Evolutionary conservation across 495 filamentous ascomycete species (phyloP).

Genomic region (Daldinia concentrica): DNA sequence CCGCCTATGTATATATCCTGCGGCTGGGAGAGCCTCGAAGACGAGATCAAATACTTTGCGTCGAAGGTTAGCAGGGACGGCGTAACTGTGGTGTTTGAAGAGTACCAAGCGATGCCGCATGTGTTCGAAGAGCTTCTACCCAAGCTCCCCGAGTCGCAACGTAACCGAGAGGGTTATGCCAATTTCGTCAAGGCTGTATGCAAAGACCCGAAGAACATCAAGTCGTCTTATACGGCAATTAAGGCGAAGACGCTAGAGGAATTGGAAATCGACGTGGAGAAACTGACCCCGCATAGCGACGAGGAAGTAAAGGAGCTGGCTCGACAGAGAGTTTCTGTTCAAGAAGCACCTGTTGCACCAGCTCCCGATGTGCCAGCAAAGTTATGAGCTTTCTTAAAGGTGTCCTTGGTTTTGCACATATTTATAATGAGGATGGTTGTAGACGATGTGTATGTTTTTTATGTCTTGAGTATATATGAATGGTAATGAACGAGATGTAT

Average conservation of each 20-base stretch:
- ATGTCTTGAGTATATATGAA: neutral
- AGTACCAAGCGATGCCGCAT: constrained; percentile 92
- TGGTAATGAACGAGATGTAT: neutral
- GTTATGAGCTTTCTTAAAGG: constrained; percentile 50
- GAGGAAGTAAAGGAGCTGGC: constrained; percentile 65
- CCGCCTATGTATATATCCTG: constrained; percentile 77
- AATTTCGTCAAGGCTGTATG: constrained; percentile 64
- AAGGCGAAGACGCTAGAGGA: constrained; percentile 65
- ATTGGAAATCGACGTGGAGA: constrained; percentile 59
- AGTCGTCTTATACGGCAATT: constrained; percentile 62
- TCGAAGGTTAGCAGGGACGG: constrained; percentile 66
- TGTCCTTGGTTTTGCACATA: neutral
- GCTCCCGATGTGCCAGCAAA: constrained; percentile 53
- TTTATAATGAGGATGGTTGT: neutral
- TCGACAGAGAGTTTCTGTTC: constrained; percentile 54
- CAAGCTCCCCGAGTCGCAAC: constrained; percentile 54
- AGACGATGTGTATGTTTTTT: neutral
- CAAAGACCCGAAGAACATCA: constrained; percentile 48
- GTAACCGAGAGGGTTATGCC: constrained; percentile 65
- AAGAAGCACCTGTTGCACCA: constrained; percentile 43
- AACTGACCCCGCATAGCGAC: constrained; percentile 59
- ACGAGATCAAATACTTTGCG: constrained; percentile 74
- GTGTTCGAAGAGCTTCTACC: constrained; percentile 75
- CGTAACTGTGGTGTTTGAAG: constrained; percentile 72
- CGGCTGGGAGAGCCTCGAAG: constrained; percentile 83